Evolutionary conservation across 2,329 filamentous ascomycete genomes (phyloP), one percentile per base, ranked within the genome.

Genomic region (Cytospora mali): DNA sequence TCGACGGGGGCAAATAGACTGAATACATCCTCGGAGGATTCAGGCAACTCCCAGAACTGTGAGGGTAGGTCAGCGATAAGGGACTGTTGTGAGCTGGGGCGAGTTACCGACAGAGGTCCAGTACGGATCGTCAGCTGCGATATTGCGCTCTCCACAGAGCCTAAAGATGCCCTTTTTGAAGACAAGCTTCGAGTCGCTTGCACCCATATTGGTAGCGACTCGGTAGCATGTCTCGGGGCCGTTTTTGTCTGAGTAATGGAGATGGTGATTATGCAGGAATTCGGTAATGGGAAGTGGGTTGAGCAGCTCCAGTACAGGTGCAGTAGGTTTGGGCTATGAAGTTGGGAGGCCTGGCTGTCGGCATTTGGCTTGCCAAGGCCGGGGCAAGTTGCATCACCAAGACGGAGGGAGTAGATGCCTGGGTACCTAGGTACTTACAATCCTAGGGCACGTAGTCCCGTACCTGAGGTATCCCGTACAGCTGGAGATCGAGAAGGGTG

Each of bases 111-210:
- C 93, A 75, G 92, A 91, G 67, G 90, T 88, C 95, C 95, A 99
- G 80, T 97, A 97, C 21, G 87, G 83, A 79, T 97, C 92, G 77
- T 95, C 90, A 62, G 92, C 87, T 64, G 92, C 84, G 73, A 98
- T 97, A 74, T 91, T 84, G 68, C 88, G 88, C 75, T 96, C 90
- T 75, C 97, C 93, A n/a, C 93, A 95, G 64, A 99, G 87, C 74
- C 91, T 88, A 81, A 98, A 97, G 80, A 98, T 96, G 78, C 93
- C 94, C 79, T 96, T 92, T 80, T 97, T 98, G 85, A 99, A 98
- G 74, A 94, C 92, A 74, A 98, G 88, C 84, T 98, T 98, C 72
- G 94, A 98, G 80, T 98, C 94, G 79, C 94, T 97, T 74, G 94
- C 94, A 77, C 95, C 95, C 95, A 99, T 99, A 62, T 68, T 76